Conservation (phyloP, 164 flowering plant species). For the Taxillus chinensis region DNA sequence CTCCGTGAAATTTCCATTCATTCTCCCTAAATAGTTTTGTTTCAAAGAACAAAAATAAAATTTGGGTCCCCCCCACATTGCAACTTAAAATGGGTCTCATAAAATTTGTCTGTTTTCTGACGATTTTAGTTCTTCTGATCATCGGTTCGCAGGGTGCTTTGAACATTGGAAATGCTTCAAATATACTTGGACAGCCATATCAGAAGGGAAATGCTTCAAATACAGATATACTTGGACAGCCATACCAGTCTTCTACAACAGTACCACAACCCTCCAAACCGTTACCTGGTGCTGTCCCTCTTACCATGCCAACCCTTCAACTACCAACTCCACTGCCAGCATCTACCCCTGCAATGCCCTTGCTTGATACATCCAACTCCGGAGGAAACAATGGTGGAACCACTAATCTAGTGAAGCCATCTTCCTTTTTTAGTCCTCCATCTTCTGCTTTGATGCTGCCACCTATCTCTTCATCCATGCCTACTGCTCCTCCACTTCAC, state of each 20-base stretch:
- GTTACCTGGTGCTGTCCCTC: conserved; percentile 14
- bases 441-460: conserved; percentile 33
- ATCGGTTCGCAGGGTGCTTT: conserved; percentile 32
- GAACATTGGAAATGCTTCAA: conserved; percentile 32
- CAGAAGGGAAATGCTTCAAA: conserved; percentile 29
- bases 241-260: conserved; percentile 20
- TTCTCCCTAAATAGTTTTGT: too few species aligned
- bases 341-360: conserved; percentile 36
- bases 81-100: too few species aligned
- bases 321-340: conserved; percentile 33
- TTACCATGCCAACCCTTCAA: conserved; percentile 31
- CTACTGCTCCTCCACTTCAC: conserved; percentile 57
- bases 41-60: too few species aligned
- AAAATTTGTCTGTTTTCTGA: too few species aligned
- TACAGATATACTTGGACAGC: conserved; percentile 22
- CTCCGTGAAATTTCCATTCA: too few species aligned
- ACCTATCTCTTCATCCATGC: conserved; percentile 43
- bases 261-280: conserved; percentile 24
- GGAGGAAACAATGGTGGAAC: conserved; percentile 22
- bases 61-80: too few species aligned
- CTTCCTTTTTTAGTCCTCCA: conserved; percentile 38
- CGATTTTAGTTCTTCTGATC: neutral
- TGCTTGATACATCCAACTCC: conserved; percentile 37
- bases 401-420: conserved; percentile 53
- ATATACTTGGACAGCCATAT: conserved; percentile 21